Conservation (phyloP, 495 filamentous ascomycete species). For the Pyrenopolyporus hunteri region DNA sequence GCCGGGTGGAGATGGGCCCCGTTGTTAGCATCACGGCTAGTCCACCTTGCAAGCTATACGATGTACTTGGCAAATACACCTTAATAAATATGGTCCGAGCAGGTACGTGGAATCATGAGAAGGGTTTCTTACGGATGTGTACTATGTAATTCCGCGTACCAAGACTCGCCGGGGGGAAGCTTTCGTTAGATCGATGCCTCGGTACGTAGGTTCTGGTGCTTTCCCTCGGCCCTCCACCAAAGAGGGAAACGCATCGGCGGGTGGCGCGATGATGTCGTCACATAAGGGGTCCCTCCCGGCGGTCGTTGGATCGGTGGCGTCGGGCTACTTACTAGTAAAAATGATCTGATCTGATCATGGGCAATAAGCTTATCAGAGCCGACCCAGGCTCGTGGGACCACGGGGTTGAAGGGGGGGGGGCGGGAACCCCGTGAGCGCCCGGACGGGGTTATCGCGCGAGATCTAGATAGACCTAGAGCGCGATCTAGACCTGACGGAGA, state of each 20-base stretch:
- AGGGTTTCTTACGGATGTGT: not conserved
- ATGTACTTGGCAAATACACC: not conserved
- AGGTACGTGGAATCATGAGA: not conserved
- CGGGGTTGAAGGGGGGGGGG: too few species aligned
- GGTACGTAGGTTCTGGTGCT: conserved; percentile 1
- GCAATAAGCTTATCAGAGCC: conserved; percentile 36
- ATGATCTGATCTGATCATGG: conserved; percentile 12
- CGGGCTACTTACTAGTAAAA: conserved; percentile 12
- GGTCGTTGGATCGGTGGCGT: not conserved
- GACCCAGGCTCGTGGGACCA: conserved; percentile 38
- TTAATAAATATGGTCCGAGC: not conserved
- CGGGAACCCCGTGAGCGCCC: conserved; percentile 8
- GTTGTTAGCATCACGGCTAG: conserved; percentile 1
- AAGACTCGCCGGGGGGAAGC: not conserved
- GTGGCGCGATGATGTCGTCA: conserved; percentile 23
- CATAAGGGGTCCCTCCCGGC: conserved; percentile 14
- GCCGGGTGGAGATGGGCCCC: conserved; percentile 14
- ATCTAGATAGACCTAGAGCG: conserved; percentile 40
- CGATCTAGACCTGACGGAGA: conserved; percentile 34
- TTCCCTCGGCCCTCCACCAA: not conserved
- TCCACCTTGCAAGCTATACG: conserved; percentile 4
- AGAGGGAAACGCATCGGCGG: too few species aligned
- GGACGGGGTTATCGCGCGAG: conserved; percentile 28
- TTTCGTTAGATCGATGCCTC: not conserved
- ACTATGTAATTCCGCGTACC: not conserved